phyloP scores from a whole-genome alignment of 2,329 filamentous ascomycete genomes.

The Clarireedia hainanense region DNA sequence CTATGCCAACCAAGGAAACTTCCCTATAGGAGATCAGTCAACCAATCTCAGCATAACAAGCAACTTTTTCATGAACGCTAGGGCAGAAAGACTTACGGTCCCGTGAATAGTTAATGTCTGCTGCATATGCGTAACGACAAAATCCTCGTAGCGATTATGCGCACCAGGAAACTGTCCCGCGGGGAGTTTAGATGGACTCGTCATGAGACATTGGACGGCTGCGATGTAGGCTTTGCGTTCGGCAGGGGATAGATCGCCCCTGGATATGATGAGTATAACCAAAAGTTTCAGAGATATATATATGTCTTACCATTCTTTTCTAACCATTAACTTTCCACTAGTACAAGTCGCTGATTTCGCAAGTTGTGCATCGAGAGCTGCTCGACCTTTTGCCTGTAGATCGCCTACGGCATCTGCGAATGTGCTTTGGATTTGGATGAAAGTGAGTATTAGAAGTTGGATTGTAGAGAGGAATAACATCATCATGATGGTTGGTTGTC shows the following conservation, averaged over 20 bases:
- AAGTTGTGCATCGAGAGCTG: conserved; percentile 14
- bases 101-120: conserved; percentile 22
- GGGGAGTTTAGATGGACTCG: conserved; percentile 26
- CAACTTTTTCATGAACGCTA: background rate
- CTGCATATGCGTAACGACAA: conserved; percentile 31
- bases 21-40: conserved; percentile 10
- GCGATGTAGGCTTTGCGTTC: conserved; percentile 27
- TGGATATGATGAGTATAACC: background rate
- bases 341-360: conserved; percentile 15
- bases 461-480: conserved; percentile 3
- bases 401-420: conserved; percentile 13
- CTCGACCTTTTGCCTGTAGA: conserved; percentile 15
- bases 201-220: conserved; percentile 31
- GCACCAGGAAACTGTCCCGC: conserved; percentile 27
- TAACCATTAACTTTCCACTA: conserved; percentile 10
- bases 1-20: conserved; percentile 38
- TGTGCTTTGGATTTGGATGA: background rate
- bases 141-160: conserved; percentile 32
- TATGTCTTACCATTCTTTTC: conserved; percentile 16
- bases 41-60: background rate
- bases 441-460: background rate
- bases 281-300: background rate
- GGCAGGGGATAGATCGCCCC: conserved; percentile 10
- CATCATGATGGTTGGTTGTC: background rate
- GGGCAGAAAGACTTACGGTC: conserved; percentile 22